Evolutionary conservation across 805 yeast genomes (phyloP).

Genomic region (Ogataea siamensis): DNA sequence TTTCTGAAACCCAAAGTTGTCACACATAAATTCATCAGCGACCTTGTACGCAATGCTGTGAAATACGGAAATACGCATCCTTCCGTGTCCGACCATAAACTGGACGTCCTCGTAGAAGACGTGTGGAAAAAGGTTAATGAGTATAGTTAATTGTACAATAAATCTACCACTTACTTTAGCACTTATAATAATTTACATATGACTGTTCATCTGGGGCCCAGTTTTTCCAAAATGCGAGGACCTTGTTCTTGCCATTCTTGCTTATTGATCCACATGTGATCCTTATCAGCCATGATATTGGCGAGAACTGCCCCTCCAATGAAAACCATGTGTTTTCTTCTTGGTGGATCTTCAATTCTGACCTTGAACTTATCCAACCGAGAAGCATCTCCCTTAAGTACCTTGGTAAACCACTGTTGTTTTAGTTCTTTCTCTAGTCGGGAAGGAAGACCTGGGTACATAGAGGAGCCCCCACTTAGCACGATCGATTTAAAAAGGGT

Average conservation of each 20-base stretch:
- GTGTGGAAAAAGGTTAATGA: slow-evolving; percentile 55
- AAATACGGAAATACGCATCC: slow-evolving; percentile 58
- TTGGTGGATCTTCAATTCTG: slow-evolving; percentile 96
- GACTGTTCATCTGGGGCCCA: slow-evolving; percentile 78
- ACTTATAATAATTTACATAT: slow-evolving; percentile 6
- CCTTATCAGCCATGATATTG: slow-evolving; percentile 96
- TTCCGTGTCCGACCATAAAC: slow-evolving; percentile 35
- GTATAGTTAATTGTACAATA: slow-evolving; percentile 27
- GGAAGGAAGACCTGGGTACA: slow-evolving; percentile 98
- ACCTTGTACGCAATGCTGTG: slow-evolving; percentile 74
- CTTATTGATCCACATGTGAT: slow-evolving; percentile 95
- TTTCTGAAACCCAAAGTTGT: slow-evolving; percentile 77
- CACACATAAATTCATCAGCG: slow-evolving; percentile 61
- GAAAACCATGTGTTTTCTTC: slow-evolving; percentile 98
- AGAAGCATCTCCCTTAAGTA: slow-evolving; percentile 80
- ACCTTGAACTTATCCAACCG: slow-evolving; percentile 91
- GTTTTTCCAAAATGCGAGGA: slow-evolving; percentile 74
- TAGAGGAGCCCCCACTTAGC: slow-evolving; percentile 94
- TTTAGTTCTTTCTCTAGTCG: slow-evolving; percentile 93
- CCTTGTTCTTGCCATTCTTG: slow-evolving; percentile 99
- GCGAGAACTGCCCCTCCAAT: slow-evolving; percentile 98
- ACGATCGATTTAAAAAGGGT: slow-evolving; percentile 89
- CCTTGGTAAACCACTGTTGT: slow-evolving; percentile 91
- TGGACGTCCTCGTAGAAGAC: slow-evolving; percentile 47
- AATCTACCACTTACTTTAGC: slow-evolving; percentile 1